Conservation (phyloP, 768 basidiomycete genomes). For the Fomitopsis pulvina region DNA sequence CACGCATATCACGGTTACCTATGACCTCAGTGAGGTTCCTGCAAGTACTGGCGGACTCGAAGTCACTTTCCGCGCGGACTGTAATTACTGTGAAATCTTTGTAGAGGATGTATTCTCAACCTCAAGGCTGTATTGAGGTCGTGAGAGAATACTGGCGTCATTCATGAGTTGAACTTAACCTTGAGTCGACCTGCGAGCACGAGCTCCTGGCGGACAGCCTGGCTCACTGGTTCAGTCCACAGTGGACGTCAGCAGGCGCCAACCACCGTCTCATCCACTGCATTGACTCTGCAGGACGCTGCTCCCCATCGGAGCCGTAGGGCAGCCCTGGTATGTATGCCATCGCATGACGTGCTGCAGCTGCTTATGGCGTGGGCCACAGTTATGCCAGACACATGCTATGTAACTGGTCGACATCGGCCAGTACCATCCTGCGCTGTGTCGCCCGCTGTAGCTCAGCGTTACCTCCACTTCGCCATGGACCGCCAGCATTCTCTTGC, state of each 20-base stretch:
- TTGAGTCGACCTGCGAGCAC: no score
- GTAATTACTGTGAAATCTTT: no score
- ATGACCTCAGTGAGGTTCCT: no score
- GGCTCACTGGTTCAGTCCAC: no score
- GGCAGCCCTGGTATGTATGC: neutral
- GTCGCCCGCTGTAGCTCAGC: neutral
- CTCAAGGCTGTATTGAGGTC: no score
- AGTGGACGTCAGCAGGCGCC: neutral
- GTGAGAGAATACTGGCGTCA: no score
- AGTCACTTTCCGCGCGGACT: no score
- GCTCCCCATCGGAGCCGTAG: neutral
- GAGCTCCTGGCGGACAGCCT: no score
- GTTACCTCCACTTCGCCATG: neutral
- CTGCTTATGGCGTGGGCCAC: constrained; percentile 2
- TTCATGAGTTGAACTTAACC: no score
- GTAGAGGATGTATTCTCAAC: no score
- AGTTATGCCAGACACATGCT: constrained; percentile 69
- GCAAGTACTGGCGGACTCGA: no score
- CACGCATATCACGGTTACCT: no score
- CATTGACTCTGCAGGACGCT: neutral
- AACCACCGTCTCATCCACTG: neutral
- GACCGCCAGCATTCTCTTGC: neutral
- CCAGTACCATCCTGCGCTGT: constrained; percentile 31
- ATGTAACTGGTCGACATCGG: constrained; percentile 54
- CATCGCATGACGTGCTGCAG: constrained; percentile 10